Evolutionary conservation across 192 early-diverging fungal species (phyloP).

Genomic region (Diversispora epigaea): DNA sequence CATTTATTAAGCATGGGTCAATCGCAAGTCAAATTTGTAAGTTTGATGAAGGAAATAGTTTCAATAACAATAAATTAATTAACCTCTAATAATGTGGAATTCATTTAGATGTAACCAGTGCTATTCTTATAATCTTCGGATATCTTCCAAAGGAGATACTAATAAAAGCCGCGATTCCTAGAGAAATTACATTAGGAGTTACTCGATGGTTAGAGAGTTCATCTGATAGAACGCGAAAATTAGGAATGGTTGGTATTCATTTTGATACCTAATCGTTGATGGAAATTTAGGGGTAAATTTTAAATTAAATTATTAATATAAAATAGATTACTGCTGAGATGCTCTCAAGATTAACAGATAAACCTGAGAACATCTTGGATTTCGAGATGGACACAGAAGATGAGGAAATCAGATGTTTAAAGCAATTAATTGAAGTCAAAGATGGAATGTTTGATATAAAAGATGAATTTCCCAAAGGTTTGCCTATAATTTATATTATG

Average conservation of each 20-base stretch:
- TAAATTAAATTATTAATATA: not conserved
- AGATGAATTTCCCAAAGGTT: conserved; percentile 6
- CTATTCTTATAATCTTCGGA: conserved; percentile 31
- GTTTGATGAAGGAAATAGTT: not conserved
- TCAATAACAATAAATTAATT: no score
- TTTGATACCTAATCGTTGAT: not conserved
- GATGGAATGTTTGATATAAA: conserved; percentile 10
- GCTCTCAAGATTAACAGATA: conserved; percentile 23
- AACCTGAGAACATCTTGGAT: conserved; percentile 19
- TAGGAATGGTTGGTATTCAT: conserved; percentile 20
- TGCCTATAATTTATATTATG: no score
- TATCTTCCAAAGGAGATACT: conserved; percentile 28
- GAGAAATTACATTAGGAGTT: not conserved
- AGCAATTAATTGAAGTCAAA: conserved; percentile 9
- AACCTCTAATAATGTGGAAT: no score
- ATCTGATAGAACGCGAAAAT: not conserved
- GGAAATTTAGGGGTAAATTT: not conserved
- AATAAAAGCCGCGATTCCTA: not conserved
- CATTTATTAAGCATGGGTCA: conserved; percentile 28
- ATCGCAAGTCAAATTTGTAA: conserved; percentile 19
- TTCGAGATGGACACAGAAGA: conserved; percentile 23
- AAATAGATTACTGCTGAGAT: conserved; percentile 26
- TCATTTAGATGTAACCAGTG: conserved; percentile 22
- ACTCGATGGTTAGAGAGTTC: conserved; percentile 19
- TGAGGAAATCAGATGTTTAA: not conserved